Conservation (phyloP, 495 filamentous ascomycete genomes). For the Glarea lozoyensis region DNA sequence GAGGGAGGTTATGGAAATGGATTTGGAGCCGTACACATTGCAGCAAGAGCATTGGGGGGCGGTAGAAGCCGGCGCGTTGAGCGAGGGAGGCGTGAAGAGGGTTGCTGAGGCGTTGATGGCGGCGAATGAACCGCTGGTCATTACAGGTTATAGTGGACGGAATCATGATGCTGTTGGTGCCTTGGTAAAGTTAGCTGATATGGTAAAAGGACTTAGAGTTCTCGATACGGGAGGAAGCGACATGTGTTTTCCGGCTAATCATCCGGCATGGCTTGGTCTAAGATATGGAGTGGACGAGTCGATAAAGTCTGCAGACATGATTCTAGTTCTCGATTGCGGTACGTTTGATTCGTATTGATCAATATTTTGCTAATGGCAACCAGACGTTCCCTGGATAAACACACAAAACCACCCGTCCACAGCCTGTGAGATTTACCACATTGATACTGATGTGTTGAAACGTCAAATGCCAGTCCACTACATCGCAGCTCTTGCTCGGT, state of each 20-base stretch:
- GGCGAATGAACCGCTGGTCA: conserved; percentile 67
- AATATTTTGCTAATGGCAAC: background rate
- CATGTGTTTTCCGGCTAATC: conserved; percentile 89
- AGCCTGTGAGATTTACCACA: conserved; percentile 64
- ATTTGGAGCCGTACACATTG: conserved; percentile 72
- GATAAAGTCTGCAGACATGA: conserved; percentile 72
- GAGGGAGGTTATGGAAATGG: conserved; percentile 87
- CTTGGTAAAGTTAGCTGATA: conserved; percentile 70
- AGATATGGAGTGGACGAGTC: conserved; percentile 67
- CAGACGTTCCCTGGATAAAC: conserved; percentile 54
- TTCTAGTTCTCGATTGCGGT: conserved; percentile 76
- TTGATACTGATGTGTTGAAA: conserved; percentile 83
- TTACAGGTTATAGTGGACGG: conserved; percentile 79
- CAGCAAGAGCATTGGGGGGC: conserved; percentile 68
- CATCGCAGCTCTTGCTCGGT: conserved; percentile 61
- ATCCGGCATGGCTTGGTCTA: conserved; percentile 61
- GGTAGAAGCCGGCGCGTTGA: conserved; percentile 67
- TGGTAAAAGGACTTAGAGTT: conserved; percentile 70
- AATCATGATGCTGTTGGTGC: conserved; percentile 60
- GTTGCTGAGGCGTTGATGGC: conserved; percentile 63
- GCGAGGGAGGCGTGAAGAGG: conserved; percentile 50
- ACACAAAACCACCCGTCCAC: conserved; percentile 50
- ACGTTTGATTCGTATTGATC: conserved; percentile 16
- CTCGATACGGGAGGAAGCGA: conserved; percentile 87
- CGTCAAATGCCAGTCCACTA: conserved; percentile 82